phyloP scores from a whole-genome alignment of 352 stramenopile genomes.

The Phytophthora tubulina region DNA sequence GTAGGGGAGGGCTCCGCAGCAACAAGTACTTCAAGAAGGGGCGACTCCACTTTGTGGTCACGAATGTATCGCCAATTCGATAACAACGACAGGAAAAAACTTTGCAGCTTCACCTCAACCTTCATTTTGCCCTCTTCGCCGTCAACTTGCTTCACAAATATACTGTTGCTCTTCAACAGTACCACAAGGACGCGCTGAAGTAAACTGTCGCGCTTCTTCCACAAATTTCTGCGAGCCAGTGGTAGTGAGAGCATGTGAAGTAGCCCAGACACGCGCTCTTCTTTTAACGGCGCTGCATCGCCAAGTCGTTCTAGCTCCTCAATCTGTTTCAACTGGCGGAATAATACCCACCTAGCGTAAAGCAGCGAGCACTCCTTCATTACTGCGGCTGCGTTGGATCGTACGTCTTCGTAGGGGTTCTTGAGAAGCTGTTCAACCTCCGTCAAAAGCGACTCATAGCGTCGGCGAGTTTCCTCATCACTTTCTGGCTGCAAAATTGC shows the following conservation, averaged over 20 bases:
- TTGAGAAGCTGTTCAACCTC: constrained; percentile 65
- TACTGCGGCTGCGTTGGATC: constrained; percentile 45
- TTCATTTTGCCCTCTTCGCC: constrained; percentile 67
- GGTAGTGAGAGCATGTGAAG: constrained; percentile 54
- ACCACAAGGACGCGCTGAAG: constrained; percentile 54
- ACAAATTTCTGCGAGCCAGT: constrained; percentile 53
- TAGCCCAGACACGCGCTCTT: constrained; percentile 51
- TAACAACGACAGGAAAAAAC: constrained; percentile 63
- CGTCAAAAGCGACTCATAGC: constrained; percentile 55
- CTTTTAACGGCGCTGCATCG: constrained; percentile 43
- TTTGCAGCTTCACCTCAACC: constrained; percentile 61
- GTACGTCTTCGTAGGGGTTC: constrained; percentile 68
- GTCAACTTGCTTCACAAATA: constrained; percentile 63
- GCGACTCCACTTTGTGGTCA: constrained; percentile 11
- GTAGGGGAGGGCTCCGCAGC: constrained; percentile 44
- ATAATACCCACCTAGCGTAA: constrained; percentile 66
- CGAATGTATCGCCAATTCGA: constrained; percentile 64
- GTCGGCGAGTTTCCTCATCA: constrained; percentile 23
- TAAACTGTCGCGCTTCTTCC: constrained; percentile 52
- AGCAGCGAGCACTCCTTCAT: constrained; percentile 65
- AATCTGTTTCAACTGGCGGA: constrained; percentile 51
- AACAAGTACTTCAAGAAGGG: constrained; percentile 49
- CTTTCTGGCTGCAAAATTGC: constrained; percentile 43
- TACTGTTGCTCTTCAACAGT: constrained; percentile 58
- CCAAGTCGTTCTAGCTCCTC: constrained; percentile 54